Evolutionary conservation across 345 rosid genomes (phyloP).

Genomic region (Rhodamnia rubescens): DNA sequence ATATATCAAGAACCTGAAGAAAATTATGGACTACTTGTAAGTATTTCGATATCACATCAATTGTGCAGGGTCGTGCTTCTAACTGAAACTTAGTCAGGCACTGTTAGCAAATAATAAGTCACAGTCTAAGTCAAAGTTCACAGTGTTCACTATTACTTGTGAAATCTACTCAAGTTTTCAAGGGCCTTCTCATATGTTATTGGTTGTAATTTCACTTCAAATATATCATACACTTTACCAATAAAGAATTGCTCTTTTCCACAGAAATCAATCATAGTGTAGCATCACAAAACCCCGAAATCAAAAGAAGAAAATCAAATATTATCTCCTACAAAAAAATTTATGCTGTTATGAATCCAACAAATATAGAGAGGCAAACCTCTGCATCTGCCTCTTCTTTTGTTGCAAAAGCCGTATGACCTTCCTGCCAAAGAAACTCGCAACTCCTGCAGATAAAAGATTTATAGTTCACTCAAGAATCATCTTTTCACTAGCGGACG

Average conservation of each 20-base stretch:
- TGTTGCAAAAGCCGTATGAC: constrained; percentile 93
- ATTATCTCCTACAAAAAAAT: background rate
- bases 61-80: background rate
- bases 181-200: background rate
- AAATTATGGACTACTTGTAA: background rate
- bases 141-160: background rate
- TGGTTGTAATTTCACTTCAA: background rate
- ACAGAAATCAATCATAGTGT: background rate
- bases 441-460: constrained; percentile 62
- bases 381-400: constrained; percentile 81
- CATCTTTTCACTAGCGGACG: background rate
- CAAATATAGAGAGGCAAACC: constrained; percentile 22
- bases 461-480: background rate
- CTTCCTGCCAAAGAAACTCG: constrained; percentile 99
- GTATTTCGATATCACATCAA: background rate
- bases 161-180: background rate
- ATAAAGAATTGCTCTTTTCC: background rate
- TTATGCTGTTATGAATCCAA: background rate
- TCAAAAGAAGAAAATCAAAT: background rate
- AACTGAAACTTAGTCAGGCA: background rate
- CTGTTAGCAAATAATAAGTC: background rate
- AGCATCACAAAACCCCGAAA: background rate
- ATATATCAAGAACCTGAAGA: constrained; percentile 55
- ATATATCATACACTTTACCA: background rate
- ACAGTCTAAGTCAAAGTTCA: background rate